Base-by-base conservation (phyloP, 306 rosid genomes). In the Cicer yamashitae region DNA sequence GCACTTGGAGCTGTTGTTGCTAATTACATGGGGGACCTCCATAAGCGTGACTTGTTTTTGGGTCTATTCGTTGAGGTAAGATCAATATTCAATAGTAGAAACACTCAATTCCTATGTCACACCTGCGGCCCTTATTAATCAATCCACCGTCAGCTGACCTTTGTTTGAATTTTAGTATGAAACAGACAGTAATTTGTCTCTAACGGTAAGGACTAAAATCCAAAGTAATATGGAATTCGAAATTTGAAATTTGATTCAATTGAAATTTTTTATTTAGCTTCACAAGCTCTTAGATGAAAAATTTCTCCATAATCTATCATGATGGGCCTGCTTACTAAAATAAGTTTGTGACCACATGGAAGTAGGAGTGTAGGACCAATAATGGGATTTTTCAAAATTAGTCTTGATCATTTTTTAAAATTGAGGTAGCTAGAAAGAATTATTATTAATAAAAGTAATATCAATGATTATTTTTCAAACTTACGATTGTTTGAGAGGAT, bases 1-100 rank as follows among this genome's bases (percentile, higher is more conserved):
- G 93, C 94, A 1, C 80, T 91, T 78, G 98, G 98, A 43, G 88
- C 97, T 6, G 94, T 89, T 22, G 96, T 86, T 61, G 93, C 98
- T 39, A 76, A 84, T 75, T 84, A 73, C 72, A 83, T 81, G 82
- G 90, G 89, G 79, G 89, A 91, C 87, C 85, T 50, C 39, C 82
- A 8, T 79, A 94, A 79, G 77, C 86, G 84, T 62, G 88, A 87
- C 86, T 20, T 70, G 34, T 90, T 87, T 85, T 76, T 91, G 82
- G 87, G 80, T 59, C 89, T 88, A 30, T 94, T 94, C 83, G 73
- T 84, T 40, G 93, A 91, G 97, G 98, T 93, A 72, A 45, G 8
- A 17, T 15, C 8, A 15, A 17, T 34, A 30, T 30, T 30, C 37
- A 41, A 58, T 1, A 44, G 8, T 15, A 17, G 12, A 3, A 73